Percentiles rank a stretch among this genome's conserved stretches.
Evolutionary conservation across 2,329 filamentous ascomycete genomes (phyloP).

Genomic region (Akanthomyces lecanii): DNA sequence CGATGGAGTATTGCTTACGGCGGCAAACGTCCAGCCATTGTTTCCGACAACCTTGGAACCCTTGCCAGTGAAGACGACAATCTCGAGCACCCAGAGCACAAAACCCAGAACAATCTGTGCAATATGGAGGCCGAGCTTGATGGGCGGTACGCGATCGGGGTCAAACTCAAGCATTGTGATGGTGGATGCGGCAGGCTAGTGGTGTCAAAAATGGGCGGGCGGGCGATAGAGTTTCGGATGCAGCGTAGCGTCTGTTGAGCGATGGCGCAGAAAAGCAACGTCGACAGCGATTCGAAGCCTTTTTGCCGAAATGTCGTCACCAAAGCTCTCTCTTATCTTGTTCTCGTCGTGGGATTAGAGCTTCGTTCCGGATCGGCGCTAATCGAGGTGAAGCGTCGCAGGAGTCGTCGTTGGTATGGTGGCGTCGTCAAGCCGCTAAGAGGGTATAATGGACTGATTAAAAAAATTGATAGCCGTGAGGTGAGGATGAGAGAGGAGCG

Average conservation of each 20-base stretch:
- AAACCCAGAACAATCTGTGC: conserved; percentile 52
- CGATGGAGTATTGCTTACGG: conserved; percentile 42
- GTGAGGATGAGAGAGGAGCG: background rate
- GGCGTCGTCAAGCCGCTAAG: conserved; percentile 5
- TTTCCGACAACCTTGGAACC: conserved; percentile 50
- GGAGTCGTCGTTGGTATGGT: background rate
- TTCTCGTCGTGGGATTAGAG: background rate
- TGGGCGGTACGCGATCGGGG: conserved; percentile 48
- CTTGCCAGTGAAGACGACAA: conserved; percentile 52
- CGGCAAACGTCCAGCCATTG: conserved; percentile 60
- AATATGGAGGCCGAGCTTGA: conserved; percentile 56
- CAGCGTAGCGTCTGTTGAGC: background rate
- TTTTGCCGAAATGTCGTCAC: background rate
- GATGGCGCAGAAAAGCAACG: background rate
- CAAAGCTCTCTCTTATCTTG: background rate
- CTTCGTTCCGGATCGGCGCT: conserved; percentile 10
- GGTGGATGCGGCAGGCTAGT: background rate
- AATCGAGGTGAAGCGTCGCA: conserved; percentile 7
- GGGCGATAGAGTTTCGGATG: background rate
- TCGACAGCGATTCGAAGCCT: background rate
- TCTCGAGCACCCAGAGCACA: conserved; percentile 55
- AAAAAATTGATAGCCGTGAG: background rate
- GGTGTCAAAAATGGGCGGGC: background rate
- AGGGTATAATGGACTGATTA: background rate
- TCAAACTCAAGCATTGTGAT: conserved; percentile 48